Conservation (phyloP, 2,329 filamentous ascomycete species). For the Aureobasidium pullulans region DNA sequence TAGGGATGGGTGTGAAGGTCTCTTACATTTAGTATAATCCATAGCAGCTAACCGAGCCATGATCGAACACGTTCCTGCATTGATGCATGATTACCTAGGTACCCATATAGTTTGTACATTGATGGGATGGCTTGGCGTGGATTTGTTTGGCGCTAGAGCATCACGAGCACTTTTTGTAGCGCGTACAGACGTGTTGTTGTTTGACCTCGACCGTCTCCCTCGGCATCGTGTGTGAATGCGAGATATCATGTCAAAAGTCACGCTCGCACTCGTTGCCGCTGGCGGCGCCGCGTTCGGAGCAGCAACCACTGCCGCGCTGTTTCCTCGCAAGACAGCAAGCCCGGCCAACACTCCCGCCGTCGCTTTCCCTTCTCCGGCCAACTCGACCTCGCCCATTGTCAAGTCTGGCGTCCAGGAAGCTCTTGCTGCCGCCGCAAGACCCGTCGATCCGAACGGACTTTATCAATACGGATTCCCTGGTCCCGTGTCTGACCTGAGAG, state of each 20-base stretch:
- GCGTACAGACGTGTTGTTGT: background rate
- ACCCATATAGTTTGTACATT: background rate
- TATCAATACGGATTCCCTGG: slow-evolving; percentile 72
- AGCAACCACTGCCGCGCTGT: slow-evolving; percentile 41
- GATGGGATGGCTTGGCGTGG: background rate
- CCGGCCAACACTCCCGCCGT: slow-evolving; percentile 23
- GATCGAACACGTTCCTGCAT: background rate
- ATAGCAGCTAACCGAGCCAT: background rate
- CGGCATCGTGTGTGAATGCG: background rate
- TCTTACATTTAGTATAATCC: slow-evolving; percentile 66
- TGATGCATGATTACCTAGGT: background rate
- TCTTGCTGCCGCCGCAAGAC: slow-evolving; percentile 20
- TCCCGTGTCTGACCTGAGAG: slow-evolving; percentile 74
- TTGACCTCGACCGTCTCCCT: background rate
- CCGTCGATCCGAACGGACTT: slow-evolving; percentile 44
- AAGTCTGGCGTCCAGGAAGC: slow-evolving; percentile 18
- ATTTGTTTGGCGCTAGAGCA: slow-evolving; percentile 11
- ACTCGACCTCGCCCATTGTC: slow-evolving; percentile 17
- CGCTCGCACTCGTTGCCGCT: slow-evolving; percentile 42
- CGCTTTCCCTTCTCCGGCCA: slow-evolving; percentile 22
- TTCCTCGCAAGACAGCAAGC: slow-evolving; percentile 26
- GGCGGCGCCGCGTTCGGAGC: slow-evolving; percentile 42
- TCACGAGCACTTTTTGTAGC: slow-evolving; percentile 5
- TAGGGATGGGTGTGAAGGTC: slow-evolving; percentile 95
- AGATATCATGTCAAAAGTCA: slow-evolving; percentile 42